phyloP scores from a whole-genome alignment of 2,329 filamentous ascomycete genomes.

The Penicillium sumatraense region DNA sequence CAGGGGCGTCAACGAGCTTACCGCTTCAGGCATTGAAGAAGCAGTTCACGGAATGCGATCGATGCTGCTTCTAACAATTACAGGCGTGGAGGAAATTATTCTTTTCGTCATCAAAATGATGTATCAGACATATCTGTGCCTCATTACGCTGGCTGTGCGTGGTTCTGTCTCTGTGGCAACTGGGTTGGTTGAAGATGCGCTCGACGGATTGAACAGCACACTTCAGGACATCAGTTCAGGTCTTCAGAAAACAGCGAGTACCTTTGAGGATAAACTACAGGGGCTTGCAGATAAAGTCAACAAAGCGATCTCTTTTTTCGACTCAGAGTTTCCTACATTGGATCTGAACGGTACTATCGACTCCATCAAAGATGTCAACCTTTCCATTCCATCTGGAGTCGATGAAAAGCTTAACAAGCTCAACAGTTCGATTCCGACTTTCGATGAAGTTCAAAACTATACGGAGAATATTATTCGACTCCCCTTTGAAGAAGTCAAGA shows the following conservation, averaged over 20 bases:
- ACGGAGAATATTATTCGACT: slow-evolving; percentile 74
- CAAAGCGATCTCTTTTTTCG: slow-evolving; percentile 56
- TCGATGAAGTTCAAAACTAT: slow-evolving; percentile 80
- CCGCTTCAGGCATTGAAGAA: slow-evolving; percentile 77
- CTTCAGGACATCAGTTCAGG: slow-evolving; percentile 51
- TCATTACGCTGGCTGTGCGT: slow-evolving; percentile 81
- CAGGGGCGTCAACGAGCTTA: slow-evolving; percentile 82
- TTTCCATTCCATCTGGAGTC: slow-evolving; percentile 68
- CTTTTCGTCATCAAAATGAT: slow-evolving; percentile 92
- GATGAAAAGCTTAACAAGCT: slow-evolving; percentile 71
- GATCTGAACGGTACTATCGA: slow-evolving; percentile 71
- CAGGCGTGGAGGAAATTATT: slow-evolving; percentile 82
- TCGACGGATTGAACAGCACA: slow-evolving; percentile 63
- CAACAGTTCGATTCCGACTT: slow-evolving; percentile 79
- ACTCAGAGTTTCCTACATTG: slow-evolving; percentile 57
- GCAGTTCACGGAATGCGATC: slow-evolving; percentile 79
- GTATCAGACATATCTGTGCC: slow-evolving; percentile 85
- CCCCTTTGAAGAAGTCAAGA: slow-evolving; percentile 81
- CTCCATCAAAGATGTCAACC: slow-evolving; percentile 53
- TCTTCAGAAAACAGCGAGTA: slow-evolving; percentile 45
- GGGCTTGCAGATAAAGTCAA: slow-evolving; percentile 61
- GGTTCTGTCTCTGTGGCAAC: slow-evolving; percentile 76
- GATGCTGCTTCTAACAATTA: slow-evolving; percentile 78
- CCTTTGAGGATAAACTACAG: slow-evolving; percentile 62
- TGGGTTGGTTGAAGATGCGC: slow-evolving; percentile 63